Evolutionary conservation across 2,329 filamentous ascomycete genomes (phyloP).

Genomic region (Ophiocordyceps camponoti-rufipedis): DNA sequence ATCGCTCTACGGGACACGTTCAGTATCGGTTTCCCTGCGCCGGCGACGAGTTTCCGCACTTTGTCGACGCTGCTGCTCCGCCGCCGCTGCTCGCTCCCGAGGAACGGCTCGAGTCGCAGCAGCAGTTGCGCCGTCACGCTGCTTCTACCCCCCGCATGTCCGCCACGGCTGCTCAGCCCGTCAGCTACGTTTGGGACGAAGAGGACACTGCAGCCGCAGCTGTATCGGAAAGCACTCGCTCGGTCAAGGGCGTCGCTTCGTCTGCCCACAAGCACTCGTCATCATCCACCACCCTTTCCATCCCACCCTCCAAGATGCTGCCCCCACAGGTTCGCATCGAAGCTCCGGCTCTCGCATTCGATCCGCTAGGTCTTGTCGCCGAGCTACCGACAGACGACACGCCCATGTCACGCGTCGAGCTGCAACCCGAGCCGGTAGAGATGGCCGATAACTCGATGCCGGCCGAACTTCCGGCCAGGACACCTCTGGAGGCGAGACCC

Average conservation of each 20-base stretch:
- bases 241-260: conserved; percentile 4
- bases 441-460: conserved; percentile 20
- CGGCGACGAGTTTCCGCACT: conserved; percentile 40
- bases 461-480: conserved; percentile 20
- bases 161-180: conserved; percentile 14
- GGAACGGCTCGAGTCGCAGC: conserved; percentile 32
- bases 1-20: conserved; percentile 31
- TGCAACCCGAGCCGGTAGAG: conserved; percentile 25
- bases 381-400: conserved; percentile 29
- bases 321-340: conserved; percentile 14
- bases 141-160: conserved; percentile 10
- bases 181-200: conserved; percentile 13
- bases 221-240: conserved; percentile 9
- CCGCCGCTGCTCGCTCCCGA: conserved; percentile 27
- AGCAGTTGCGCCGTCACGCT: conserved; percentile 19
- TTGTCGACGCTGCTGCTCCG: conserved; percentile 19
- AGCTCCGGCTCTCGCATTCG: conserved; percentile 8
- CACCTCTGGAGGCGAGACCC: neutral
- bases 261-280: no score
- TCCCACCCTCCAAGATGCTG: conserved; percentile 5
- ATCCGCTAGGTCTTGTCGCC: conserved; percentile 25
- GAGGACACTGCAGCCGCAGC: conserved; percentile 1
- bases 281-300: no score
- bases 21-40: conserved; percentile 38
- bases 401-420: conserved; percentile 19